Percentiles rank a stretch among this genome's conserved stretches.
Evolutionary conservation across 75 land plant genomes (phyloP).

Genomic region (Pinus taeda): DNA sequence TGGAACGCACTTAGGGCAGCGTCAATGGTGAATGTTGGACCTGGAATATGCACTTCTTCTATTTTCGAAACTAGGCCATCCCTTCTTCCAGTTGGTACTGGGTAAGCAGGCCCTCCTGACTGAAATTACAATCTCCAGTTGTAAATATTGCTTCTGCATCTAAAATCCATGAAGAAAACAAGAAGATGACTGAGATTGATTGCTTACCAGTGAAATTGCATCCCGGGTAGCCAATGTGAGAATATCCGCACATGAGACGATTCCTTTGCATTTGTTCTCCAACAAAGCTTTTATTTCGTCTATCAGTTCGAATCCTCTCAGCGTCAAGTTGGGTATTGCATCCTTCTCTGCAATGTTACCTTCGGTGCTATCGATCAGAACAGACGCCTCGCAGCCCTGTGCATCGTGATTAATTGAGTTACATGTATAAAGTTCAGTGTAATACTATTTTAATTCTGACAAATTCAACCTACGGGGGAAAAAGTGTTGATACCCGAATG

Average conservation of each 20-base stretch:
- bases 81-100: conserved; percentile 18
- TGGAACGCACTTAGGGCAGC: not conserved
- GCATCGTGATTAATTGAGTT: too few relatives aligned
- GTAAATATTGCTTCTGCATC: too few relatives aligned
- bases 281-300: conserved; percentile 16
- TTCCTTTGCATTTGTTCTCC: conserved; percentile 17
- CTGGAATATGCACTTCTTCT: not conserved
- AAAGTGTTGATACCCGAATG: conserved; percentile 16
- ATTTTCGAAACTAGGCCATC: conserved; percentile 6
- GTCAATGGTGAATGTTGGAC: not conserved
- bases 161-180: too few relatives aligned
- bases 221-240: conserved; percentile 24
- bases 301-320: conserved; percentile 20
- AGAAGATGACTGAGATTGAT: too few relatives aligned
- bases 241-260: conserved; percentile 25
- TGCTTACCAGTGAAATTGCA: conserved; percentile 6
- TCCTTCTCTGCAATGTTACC: conserved; percentile 22
- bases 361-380: conserved; percentile 10
- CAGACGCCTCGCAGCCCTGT: conserved; percentile 24
- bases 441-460: too few relatives aligned
- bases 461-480: too few relatives aligned
- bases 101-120: conserved; percentile 24
- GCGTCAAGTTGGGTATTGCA: conserved; percentile 10
- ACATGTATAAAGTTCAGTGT: too few relatives aligned
- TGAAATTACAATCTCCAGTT: not conserved